Evolutionary conservation across 768 basidiomycete genomes (phyloP).

Genomic region (Naganishia vishniacii): DNA sequence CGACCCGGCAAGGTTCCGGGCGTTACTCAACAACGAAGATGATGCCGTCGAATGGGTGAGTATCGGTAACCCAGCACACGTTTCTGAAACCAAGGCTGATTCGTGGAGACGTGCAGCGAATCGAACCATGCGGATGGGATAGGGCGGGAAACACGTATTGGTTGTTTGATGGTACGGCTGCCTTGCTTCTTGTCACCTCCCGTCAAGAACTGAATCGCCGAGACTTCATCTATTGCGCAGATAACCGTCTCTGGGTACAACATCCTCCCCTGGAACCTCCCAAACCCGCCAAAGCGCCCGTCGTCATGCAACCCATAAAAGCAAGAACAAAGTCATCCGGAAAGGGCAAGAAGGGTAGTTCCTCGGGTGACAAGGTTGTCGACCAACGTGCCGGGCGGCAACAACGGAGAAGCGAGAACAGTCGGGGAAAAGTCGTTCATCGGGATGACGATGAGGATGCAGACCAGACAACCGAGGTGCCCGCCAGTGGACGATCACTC

Average conservation of each 20-base stretch:
- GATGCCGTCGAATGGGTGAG: constrained; percentile 38
- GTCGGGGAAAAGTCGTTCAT: not conserved
- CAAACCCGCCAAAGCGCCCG: constrained; percentile 22
- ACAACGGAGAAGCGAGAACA: too few species aligned
- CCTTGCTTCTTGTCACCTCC: not conserved
- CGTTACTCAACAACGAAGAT: constrained; percentile 42
- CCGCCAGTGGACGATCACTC: not conserved
- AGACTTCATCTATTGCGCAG: constrained; percentile 19
- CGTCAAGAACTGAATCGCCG: not conserved
- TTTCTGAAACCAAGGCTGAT: not conserved
- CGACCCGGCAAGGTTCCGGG: constrained; percentile 45
- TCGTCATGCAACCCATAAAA: constrained; percentile 5
- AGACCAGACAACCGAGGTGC: constrained; percentile 28
- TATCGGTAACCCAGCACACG: not conserved
- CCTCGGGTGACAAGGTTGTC: not conserved
- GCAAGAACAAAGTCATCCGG: constrained; percentile 34
- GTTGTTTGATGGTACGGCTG: constrained; percentile 47
- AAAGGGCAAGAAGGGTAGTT: constrained; percentile 5
- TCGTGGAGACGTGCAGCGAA: constrained; percentile 35
- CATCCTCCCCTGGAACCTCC: constrained; percentile 36
- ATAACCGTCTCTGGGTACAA: constrained; percentile 48
- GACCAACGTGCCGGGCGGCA: constrained; percentile 27
- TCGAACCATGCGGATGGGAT: constrained; percentile 49
- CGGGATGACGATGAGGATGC: constrained; percentile 22
- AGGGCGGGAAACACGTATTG: constrained; percentile 47